Conservation (phyloP, 169 alveolate genomes). For the Plasmodium malariae region DNA sequence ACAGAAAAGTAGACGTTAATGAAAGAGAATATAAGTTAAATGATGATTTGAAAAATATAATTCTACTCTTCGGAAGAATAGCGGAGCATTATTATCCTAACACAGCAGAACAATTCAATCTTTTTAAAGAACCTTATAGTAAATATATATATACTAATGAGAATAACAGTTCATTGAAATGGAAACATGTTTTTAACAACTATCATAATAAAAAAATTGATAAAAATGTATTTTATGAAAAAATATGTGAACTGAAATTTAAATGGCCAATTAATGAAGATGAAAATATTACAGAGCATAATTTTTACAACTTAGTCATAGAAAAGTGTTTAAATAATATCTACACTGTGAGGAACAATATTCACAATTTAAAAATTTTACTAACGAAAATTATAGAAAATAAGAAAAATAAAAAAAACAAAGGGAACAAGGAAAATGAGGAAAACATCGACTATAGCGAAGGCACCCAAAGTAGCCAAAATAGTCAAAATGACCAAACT, state of each 20-base stretch:
- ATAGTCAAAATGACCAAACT: too few relatives aligned
- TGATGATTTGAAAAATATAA: constrained; percentile 62
- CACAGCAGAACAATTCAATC: constrained; percentile 60
- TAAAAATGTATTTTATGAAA: constrained; percentile 57
- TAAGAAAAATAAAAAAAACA: constrained; percentile 2
- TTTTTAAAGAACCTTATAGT: constrained; percentile 70
- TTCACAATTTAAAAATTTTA: constrained; percentile 34
- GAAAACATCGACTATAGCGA: not conserved
- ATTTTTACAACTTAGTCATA: constrained; percentile 54
- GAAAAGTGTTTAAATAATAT: constrained; percentile 64
- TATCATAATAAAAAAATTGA: constrained; percentile 30
- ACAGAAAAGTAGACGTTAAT: constrained; percentile 33
- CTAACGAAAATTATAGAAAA: constrained; percentile 31
- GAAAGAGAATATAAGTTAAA: constrained; percentile 37
- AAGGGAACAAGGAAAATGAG: not conserved
- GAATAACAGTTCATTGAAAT: constrained; percentile 21
- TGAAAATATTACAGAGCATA: constrained; percentile 69
- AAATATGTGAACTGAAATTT: constrained; percentile 66
- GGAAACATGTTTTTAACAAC: constrained; percentile 57
- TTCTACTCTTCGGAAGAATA: constrained; percentile 62
- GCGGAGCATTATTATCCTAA: constrained; percentile 68
- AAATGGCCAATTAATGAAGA: constrained; percentile 75
- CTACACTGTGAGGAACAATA: constrained; percentile 28
- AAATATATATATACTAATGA: constrained; percentile 62
- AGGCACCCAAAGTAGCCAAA: too few relatives aligned